These are phyloP conservation scores for Zarea fungicola DNA, from an alignment of 2,329 filamentous ascomycete species.

Conservation along the genomic window DNA sequence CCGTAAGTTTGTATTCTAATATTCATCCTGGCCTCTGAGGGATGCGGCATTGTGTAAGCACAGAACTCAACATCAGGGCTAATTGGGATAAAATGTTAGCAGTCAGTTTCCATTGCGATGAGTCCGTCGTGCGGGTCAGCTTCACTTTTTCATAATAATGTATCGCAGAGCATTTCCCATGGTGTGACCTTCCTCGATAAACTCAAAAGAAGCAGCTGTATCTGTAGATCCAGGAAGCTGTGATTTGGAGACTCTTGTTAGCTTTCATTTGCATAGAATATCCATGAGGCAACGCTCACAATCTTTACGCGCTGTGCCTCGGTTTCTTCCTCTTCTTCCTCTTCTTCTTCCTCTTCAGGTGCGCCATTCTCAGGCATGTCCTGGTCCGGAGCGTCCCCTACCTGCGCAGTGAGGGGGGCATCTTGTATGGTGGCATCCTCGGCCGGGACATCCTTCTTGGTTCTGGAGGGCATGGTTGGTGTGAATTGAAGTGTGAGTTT, in stretches of 20 bases:
- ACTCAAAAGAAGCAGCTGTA: constrained; percentile 90
- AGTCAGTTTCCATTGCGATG: not conserved
- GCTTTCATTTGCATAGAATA: not conserved
- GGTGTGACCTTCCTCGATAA: constrained; percentile 90
- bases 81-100: not conserved
- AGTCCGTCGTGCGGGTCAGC: constrained; percentile 14
- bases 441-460: constrained; percentile 28
- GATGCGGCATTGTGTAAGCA: constrained; percentile 95
- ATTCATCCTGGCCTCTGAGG: constrained; percentile 95
- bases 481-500: not conserved
- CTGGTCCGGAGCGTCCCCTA: constrained; percentile 29
- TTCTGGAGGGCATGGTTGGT: constrained; percentile 36
- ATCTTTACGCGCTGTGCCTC: constrained; percentile 56
- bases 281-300: no score
- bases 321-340: constrained; percentile 40
- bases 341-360: constrained; percentile 26
- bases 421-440: constrained; percentile 42
- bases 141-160: constrained; percentile 98
- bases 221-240: constrained; percentile 82
- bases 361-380: constrained; percentile 24
- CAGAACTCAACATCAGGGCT: constrained; percentile 94
- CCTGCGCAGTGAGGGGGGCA: constrained; percentile 34
- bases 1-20: constrained; percentile 95
- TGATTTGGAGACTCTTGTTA: constrained; percentile 5
- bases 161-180: constrained; percentile 90